Conservation (phyloP, 1,139 yeast genomes). For the Taiozyma onychis region DNA sequence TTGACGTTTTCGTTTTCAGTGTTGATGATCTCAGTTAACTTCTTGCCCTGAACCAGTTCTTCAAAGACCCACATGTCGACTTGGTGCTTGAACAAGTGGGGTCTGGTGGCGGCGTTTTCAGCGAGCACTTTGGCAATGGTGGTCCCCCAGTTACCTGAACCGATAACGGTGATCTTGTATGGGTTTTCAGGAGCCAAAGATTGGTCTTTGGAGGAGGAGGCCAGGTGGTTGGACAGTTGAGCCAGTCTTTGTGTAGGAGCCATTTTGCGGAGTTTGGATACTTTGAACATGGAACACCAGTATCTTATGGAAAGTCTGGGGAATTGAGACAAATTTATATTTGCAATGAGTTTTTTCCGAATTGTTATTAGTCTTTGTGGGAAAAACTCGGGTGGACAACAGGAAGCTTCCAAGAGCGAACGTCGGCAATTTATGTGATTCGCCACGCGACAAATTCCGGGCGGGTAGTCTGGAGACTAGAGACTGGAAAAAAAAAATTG, state of each 20-base stretch:
- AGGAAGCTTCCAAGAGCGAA: background rate
- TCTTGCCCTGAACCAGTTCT: slow-evolving; percentile 60
- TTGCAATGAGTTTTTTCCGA: background rate
- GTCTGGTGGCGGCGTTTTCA: slow-evolving; percentile 65
- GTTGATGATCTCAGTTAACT: slow-evolving; percentile 78
- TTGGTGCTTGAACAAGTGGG: slow-evolving; percentile 52
- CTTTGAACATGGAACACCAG: background rate
- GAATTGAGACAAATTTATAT: background rate
- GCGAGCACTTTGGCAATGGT: slow-evolving; percentile 86
- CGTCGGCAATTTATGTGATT: background rate
- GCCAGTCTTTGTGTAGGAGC: slow-evolving; percentile 19
- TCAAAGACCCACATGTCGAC: slow-evolving; percentile 92
- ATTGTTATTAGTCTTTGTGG: background rate
- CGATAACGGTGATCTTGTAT: slow-evolving; percentile 54
- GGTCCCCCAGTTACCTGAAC: slow-evolving; percentile 83
- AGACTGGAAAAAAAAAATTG: background rate
- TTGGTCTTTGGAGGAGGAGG: slow-evolving; percentile 10
- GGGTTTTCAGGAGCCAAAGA: slow-evolving; percentile 31
- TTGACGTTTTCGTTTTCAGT: slow-evolving; percentile 77
- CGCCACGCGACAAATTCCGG: background rate
- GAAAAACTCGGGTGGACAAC: background rate
- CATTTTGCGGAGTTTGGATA: slow-evolving; percentile 1
- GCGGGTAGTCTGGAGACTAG: background rate
- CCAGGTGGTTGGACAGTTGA: slow-evolving; percentile 16
- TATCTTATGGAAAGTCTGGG: background rate